Conservation (phyloP, 305 asterid species). For the Rubia balearica region DNA sequence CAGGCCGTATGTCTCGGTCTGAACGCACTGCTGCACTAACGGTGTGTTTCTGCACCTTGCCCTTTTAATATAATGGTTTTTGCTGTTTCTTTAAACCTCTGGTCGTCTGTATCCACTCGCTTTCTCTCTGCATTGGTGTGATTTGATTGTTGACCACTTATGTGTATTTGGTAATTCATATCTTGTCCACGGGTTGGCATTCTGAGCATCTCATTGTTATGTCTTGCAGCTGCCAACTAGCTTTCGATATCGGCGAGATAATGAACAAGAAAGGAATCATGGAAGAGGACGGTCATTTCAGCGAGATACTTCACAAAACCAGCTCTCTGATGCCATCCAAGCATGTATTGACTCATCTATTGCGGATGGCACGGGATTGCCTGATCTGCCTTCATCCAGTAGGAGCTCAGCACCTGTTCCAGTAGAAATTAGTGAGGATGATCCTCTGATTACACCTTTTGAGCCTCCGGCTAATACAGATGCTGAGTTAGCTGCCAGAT, state of each 20-base stretch:
- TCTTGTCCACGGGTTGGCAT: slow-evolving; percentile 4
- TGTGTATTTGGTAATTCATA: neutral
- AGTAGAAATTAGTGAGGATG: slow-evolving; percentile 35
- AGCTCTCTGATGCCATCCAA: slow-evolving; percentile 73
- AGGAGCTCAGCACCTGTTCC: slow-evolving; percentile 31
- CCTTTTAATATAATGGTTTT: neutral
- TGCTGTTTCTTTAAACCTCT: neutral
- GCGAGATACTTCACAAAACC: slow-evolving; percentile 61
- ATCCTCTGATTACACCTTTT: slow-evolving; percentile 46
- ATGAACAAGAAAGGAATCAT: slow-evolving; percentile 65
- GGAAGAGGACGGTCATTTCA: slow-evolving; percentile 65
- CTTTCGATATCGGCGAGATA: slow-evolving; percentile 67
- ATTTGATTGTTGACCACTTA: neutral
- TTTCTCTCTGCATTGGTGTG: neutral
- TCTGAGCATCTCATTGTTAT: slow-evolving; percentile 13
- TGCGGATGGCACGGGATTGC: slow-evolving; percentile 22
- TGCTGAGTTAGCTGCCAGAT: slow-evolving; percentile 55
- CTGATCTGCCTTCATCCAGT: slow-evolving; percentile 31
- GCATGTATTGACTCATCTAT: slow-evolving; percentile 62
- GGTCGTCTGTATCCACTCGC: neutral
- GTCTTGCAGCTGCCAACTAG: slow-evolving; percentile 74
- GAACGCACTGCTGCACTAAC: slow-evolving; percentile 96
- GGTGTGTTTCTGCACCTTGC: slow-evolving; percentile 35
- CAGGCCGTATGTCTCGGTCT: slow-evolving; percentile 95
- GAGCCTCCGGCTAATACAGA: slow-evolving; percentile 49